These are phyloP conservation scores for Thermothielavioides terrestris DNA, from an alignment of 495 filamentous ascomycete genomes.

Conservation along the genomic window DNA sequence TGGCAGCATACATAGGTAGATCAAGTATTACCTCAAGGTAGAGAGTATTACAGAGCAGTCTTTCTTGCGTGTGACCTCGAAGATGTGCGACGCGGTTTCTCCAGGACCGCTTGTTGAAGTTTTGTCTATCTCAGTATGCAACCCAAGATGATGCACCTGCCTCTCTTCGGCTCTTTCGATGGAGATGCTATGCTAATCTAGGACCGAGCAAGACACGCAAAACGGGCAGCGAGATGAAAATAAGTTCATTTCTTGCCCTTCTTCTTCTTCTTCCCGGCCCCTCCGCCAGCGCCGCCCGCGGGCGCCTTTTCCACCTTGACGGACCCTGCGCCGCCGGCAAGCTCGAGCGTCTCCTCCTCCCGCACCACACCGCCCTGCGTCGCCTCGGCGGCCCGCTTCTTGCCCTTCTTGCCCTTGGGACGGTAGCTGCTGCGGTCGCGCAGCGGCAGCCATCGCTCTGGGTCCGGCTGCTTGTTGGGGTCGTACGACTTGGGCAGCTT, in stretches of 20 bases:
- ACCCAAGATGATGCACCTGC: too few relatives aligned
- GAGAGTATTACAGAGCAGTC: slow-evolving; percentile 5
- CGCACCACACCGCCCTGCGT: slow-evolving; percentile 77
- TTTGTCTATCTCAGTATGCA: too few relatives aligned
- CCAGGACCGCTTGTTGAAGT: not conserved
- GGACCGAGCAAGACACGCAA: not conserved
- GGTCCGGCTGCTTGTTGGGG: slow-evolving; percentile 65
- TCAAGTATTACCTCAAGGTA: too few relatives aligned
- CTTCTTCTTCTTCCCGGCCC: slow-evolving; percentile 46
- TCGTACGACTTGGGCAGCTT: slow-evolving; percentile 76
- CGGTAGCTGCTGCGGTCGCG: slow-evolving; percentile 79
- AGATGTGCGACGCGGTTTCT: not conserved
- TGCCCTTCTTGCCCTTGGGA: slow-evolving; percentile 86
- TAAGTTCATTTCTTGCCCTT: slow-evolving; percentile 56
- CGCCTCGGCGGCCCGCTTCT: slow-evolving; percentile 63
- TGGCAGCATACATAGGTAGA: not conserved
- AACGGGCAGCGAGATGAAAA: not conserved
- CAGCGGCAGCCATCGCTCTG: slow-evolving; percentile 87
- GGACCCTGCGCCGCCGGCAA: slow-evolving; percentile 53
- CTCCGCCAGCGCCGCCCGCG: slow-evolving; percentile 33
- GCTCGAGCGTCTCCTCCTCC: slow-evolving; percentile 56
- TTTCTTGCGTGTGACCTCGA: not conserved
- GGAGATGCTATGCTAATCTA: too few relatives aligned
- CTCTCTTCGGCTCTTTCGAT: too few relatives aligned
- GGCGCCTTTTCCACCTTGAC: slow-evolving; percentile 49